Base-by-base conservation (phyloP, 83 land plant species). In the Picea mariana region DNA sequence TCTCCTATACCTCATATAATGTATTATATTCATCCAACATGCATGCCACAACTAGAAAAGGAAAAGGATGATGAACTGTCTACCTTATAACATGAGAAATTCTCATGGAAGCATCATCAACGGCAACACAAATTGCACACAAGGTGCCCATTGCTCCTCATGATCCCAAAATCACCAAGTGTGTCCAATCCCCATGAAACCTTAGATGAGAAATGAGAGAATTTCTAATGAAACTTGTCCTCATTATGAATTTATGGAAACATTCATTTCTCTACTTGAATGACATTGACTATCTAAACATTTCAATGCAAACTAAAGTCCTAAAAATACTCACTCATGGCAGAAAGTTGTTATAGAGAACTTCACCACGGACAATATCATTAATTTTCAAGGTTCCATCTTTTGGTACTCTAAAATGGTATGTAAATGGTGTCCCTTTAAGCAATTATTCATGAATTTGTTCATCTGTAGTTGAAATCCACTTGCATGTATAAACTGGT, bases 91-190 rank as follows among this genome's bases (percentile, higher is more conserved):
- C 99, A 90, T 96, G 99, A 55, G 97, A 91, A 44, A 96, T 95
- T 20, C 87, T 75, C 99, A 96, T 96, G 26, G 93, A 91, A n/a
- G 99, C 99, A 92, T 96, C 99, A 88, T 96, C 99, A 82, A 96
- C 94, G 17, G 99, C 96, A 67, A 96, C 99, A 84, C 99, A 96
- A 96, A 81, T 95, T 96, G 88, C 90, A 96, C 4, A 96, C 99
- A 27, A 97, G 97, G 67, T 96, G 97, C 1, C 99, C 97, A 87
- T 96, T 96, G 86, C 99, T 96, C 82, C 99, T 90, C 84, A 96
- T 77, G 40, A 96, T 89, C 44, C 93, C 95, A 83, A 96, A 96
- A 81, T 96, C 99, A 24, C 97, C 99, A 71, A 96, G 93, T 34
- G 97, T 94, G 72, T 95, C 87, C 85, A 93, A 86, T 80, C 81